phyloP scores from a whole-genome alignment of 768 basidiomycete species.

The Mycena indigotica region DNA sequence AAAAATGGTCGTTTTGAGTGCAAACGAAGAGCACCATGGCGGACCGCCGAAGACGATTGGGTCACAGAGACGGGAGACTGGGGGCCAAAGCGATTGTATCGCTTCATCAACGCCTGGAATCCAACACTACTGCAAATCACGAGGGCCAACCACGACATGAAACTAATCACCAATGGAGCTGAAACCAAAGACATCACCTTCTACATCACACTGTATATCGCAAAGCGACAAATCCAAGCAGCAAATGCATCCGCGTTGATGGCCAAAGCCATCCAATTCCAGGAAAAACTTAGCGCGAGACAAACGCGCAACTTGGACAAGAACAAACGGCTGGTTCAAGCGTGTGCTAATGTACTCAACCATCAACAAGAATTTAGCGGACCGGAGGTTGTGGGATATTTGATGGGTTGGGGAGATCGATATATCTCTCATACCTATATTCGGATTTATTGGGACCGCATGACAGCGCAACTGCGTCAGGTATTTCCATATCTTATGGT shows the following conservation, averaged over 20 bases:
- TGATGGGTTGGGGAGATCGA: constrained; percentile 46
- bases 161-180: constrained; percentile 35
- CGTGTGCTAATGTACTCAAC: constrained; percentile 36
- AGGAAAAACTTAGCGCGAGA: constrained; percentile 12
- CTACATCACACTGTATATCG: constrained; percentile 42
- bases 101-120: constrained; percentile 32
- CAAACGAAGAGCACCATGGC: constrained; percentile 39
- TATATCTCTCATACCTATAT: constrained; percentile 40
- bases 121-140: constrained; percentile 25
- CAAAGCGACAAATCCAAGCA: constrained; percentile 40
- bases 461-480: constrained; percentile 15
- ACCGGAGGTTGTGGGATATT: constrained; percentile 38
- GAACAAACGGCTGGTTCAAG: constrained; percentile 34
- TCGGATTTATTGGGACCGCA: constrained; percentile 35
- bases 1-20: constrained; percentile 27
- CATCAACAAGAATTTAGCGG: constrained; percentile 40
- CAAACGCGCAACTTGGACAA: constrained; percentile 10
- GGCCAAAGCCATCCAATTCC: constrained; percentile 33
- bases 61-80: constrained; percentile 31
- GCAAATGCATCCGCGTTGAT: constrained; percentile 42
- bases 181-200: constrained; percentile 37
- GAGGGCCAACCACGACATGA: constrained; percentile 41
- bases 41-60: constrained; percentile 23
- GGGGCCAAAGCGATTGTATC: constrained; percentile 26
- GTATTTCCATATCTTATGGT: constrained; percentile 9